Conservation (phyloP, 1,284 basidiomycete species). For the Heterobasidion annosum region DNA sequence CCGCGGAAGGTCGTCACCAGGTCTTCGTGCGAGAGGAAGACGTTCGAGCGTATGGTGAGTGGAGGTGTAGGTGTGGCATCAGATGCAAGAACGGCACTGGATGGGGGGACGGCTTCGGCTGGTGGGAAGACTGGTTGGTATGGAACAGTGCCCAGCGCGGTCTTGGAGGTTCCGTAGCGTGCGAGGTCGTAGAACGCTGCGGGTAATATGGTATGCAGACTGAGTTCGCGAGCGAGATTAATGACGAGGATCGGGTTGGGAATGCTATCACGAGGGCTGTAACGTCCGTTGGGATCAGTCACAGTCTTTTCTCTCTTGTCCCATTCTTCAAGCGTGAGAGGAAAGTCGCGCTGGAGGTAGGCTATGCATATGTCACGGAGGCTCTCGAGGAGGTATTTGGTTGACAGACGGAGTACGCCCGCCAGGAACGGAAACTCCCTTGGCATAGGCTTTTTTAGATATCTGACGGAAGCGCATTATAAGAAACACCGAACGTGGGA, state of each 20-base stretch:
- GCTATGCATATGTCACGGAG: slow-evolving; percentile 47
- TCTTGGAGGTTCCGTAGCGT: slow-evolving; percentile 61
- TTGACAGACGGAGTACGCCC: slow-evolving; percentile 54
- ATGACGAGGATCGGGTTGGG: slow-evolving; percentile 55
- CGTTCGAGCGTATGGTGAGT: background rate
- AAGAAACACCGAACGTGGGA: background rate
- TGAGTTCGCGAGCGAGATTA: slow-evolving; percentile 56
- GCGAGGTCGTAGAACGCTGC: slow-evolving; percentile 66
- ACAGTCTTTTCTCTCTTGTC: slow-evolving; percentile 52
- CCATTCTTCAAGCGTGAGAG: slow-evolving; percentile 52
- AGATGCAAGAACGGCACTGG: slow-evolving; percentile 9
- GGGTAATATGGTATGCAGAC: slow-evolving; percentile 44
- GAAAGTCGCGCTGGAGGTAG: slow-evolving; percentile 54
- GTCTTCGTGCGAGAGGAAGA: slow-evolving; percentile 34
- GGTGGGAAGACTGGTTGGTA: slow-evolving; percentile 9
- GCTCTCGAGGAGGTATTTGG: slow-evolving; percentile 59
- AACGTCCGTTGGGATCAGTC: slow-evolving; percentile 25
- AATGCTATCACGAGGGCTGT: slow-evolving; percentile 36
- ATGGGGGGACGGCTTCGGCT: slow-evolving; percentile 6
- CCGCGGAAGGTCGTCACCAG: slow-evolving; percentile 46
- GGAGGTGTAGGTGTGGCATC: slow-evolving; percentile 3
- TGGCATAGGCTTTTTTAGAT: slow-evolving; percentile 22
- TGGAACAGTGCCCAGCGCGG: slow-evolving; percentile 37
- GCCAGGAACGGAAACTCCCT: slow-evolving; percentile 49
- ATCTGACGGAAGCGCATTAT: slow-evolving; percentile 17